Base-by-base conservation (phyloP, 495 filamentous ascomycete species). In the Lasiosphaeris hirsuta region DNA sequence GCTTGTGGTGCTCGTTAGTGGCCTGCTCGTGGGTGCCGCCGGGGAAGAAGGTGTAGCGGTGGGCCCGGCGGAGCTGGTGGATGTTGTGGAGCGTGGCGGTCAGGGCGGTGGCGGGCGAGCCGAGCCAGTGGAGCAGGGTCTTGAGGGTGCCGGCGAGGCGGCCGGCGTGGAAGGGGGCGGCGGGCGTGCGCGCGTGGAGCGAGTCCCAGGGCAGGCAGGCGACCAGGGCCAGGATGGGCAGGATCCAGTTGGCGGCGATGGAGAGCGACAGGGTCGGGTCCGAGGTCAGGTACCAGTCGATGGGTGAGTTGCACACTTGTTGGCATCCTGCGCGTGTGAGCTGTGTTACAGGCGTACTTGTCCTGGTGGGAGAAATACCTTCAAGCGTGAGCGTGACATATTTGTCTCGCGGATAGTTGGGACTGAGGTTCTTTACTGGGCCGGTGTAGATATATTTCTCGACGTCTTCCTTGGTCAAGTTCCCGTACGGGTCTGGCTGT, bases 71-170 rank as follows among this genome's bases (percentile, higher is more conserved):
- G 41, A 64, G 61, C 47, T 64, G 62, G 55, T 64, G 52, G 45
- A 64, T 61, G 47, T 64, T 64, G 59, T 55, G 59, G 0, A 64
- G 38, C 1, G 56, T 64, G 11, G 59, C 56, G 15, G 62, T 61
- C 9, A 64, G 55, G 10, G 55, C 59, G 3, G 62, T 61, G 36
- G 51, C 50, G 10, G 62, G 62, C 9, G 58, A 61, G 17, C 62
- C 62, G 17, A 64, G 46, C 62, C 62, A 64, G 51, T 58, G 61
- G 36, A 49, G 23, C 11, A 64, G 41, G 10, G 50, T 34, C 13
- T 46, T 35, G 10, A 59, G 23, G 3, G 58, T 61, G 23, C 36
- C 45, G 14, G 18, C 11, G 14, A 56, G 8, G 0, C 56, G 47
- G 13, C 50, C 49, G 30, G 33, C 6, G 46, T 52, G 30, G 40